A percentile compares a stretch with the other conserved stretches of the same genome.
Conservation (phyloP, 805 yeast species). For the Ogataea wickerhamii region DNA sequence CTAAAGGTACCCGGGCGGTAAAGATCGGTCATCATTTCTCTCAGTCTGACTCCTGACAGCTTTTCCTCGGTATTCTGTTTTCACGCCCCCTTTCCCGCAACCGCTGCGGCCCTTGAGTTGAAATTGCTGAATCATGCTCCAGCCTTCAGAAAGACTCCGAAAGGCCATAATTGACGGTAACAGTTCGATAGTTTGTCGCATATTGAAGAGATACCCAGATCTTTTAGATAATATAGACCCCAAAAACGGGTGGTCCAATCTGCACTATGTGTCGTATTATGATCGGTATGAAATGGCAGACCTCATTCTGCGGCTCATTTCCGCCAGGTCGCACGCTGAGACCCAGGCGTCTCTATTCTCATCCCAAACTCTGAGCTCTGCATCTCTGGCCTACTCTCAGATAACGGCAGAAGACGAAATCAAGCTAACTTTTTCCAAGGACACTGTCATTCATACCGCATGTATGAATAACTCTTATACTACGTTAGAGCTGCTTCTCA, state of each 20-base stretch:
- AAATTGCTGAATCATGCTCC: constrained; percentile 40
- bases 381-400: constrained; percentile 20
- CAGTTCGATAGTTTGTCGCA: constrained; percentile 56
- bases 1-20: too few species aligned
- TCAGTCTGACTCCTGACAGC: too few species aligned
- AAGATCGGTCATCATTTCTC: too few species aligned
- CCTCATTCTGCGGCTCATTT: constrained; percentile 20
- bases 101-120: too few species aligned
- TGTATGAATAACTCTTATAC: constrained; percentile 52
- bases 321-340: constrained; percentile 10
- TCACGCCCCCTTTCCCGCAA: too few species aligned
- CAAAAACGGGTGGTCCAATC: constrained; percentile 72
- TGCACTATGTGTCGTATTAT: constrained; percentile 75
- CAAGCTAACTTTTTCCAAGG: constrained; percentile 46
- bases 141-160: constrained; percentile 64
- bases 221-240: constrained; percentile 68
- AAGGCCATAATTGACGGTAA: constrained; percentile 63
- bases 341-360: constrained; percentile 9
- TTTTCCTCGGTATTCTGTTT: too few species aligned
- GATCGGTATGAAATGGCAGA: constrained; percentile 61
- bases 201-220: constrained; percentile 66
- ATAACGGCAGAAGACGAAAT: constrained; percentile 34
- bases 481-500: constrained; percentile 68
- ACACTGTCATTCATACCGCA: constrained; percentile 71
- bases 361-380: constrained; percentile 1